Evolutionary conservation across 306 rosid species (phyloP).

Genomic region (Malus sieversii): DNA sequence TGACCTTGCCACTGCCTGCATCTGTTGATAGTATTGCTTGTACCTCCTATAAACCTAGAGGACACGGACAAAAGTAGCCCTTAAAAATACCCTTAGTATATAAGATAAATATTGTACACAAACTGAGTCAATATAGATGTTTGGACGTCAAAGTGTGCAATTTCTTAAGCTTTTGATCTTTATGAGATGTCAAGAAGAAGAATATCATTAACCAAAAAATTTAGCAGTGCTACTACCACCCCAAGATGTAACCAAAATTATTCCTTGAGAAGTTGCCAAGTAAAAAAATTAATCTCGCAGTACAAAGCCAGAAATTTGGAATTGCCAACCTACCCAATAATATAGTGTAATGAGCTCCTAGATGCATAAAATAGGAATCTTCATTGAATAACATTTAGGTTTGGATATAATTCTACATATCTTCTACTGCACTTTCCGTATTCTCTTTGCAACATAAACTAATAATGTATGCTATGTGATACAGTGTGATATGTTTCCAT

Average conservation of each 20-base stretch:
- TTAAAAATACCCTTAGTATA: neutral
- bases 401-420: neutral
- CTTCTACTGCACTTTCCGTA: neutral
- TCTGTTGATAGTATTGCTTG: conserved; percentile 79
- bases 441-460: neutral
- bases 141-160: neutral
- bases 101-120: neutral
- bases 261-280: neutral
- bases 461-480: neutral
- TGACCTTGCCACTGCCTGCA: conserved; percentile 58
- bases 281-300: neutral
- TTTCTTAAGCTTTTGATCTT: too few species aligned
- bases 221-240: too few species aligned
- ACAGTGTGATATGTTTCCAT: neutral
- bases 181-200: neutral
- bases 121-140: neutral
- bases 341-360: neutral
- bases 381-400: neutral
- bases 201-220: neutral
- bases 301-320: neutral
- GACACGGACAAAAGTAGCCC: neutral
- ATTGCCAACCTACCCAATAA: neutral
- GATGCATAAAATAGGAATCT: neutral
- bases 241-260: neutral
- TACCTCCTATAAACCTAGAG: conserved; percentile 78